Evolutionary conservation across 306 rosid species (phyloP).

Genomic region (Vigna reflexopilosa): DNA sequence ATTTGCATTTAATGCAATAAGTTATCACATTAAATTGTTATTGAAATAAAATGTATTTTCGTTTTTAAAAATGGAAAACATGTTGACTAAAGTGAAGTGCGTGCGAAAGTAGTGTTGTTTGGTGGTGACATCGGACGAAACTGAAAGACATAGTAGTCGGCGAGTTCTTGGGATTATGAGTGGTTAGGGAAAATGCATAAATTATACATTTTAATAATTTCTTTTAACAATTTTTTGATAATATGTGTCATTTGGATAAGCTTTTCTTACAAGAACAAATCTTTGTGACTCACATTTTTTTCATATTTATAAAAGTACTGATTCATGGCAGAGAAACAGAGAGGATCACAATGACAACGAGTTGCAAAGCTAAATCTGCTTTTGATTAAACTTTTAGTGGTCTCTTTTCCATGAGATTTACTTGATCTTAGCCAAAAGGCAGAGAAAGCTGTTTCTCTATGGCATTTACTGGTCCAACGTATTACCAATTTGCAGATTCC

Average conservation of each 20-base stretch:
- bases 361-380: neutral
- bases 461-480: neutral
- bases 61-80: neutral
- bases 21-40: neutral
- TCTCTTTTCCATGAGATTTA: neutral
- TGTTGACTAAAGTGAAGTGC: neutral
- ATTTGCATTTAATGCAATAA: no score
- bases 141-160: neutral
- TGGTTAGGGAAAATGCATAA: neutral
- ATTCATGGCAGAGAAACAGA: neutral
- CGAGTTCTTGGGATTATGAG: neutral
- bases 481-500: neutral
- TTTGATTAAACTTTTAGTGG: constrained; percentile 8
- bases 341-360: neutral
- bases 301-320: neutral
- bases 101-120: neutral
- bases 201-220: neutral
- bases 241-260: constrained; percentile 13
- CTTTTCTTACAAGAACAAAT: neutral
- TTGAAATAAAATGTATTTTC: no score
- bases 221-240: no score
- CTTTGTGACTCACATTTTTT: neutral
- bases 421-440: no score
- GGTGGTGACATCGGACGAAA: neutral
- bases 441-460: no score